Percentiles rank a stretch among this genome's conserved stretches.
Conservation (phyloP, 2,329 filamentous ascomycete species). For the Aspergillus arachidicola region DNA sequence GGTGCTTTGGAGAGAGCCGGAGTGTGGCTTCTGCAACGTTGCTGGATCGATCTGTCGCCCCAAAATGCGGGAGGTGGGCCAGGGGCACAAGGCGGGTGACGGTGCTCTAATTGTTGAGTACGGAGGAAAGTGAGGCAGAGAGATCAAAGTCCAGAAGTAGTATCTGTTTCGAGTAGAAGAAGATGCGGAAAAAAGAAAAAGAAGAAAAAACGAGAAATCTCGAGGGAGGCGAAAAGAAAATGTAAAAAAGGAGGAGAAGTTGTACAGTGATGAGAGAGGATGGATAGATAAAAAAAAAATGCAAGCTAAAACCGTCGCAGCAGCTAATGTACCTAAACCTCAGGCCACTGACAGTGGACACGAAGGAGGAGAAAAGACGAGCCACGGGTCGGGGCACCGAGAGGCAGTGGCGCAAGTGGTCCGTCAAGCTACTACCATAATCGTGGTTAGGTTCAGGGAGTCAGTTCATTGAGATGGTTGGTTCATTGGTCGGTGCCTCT, state of each 20-base stretch:
- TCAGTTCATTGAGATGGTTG: conserved; percentile 3
- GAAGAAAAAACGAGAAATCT: conserved; percentile 9
- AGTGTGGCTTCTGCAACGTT: conserved; percentile 22
- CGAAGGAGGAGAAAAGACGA: conserved; percentile 22
- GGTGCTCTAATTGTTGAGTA: neutral
- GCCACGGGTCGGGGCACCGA: conserved; percentile 29
- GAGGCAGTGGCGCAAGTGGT: conserved; percentile 27
- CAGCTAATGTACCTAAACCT: conserved; percentile 21
- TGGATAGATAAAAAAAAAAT: conserved; percentile 11
- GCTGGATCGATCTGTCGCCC: conserved; percentile 13
- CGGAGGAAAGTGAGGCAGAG: neutral
- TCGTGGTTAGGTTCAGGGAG: conserved; percentile 8
- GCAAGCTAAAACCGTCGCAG: conserved; percentile 19
- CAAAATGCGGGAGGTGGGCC: conserved; percentile 11
- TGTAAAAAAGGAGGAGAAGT: conserved; percentile 14
- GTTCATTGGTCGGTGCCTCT: neutral
- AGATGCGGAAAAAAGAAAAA: conserved; percentile 18
- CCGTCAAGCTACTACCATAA: conserved; percentile 13
- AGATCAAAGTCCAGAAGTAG: conserved; percentile 7
- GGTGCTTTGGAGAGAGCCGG: conserved; percentile 12
- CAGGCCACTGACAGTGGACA: conserved; percentile 21
- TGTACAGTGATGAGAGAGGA: conserved; percentile 6
- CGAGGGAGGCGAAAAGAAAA: conserved; percentile 17
- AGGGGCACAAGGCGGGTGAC: conserved; percentile 4
- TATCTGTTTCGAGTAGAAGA: conserved; percentile 7